Percentiles rank a stretch among this genome's conserved stretches.
Evolutionary conservation across 2,329 filamentous ascomycete genomes (phyloP).

Genomic region (Monilinia laxa): DNA sequence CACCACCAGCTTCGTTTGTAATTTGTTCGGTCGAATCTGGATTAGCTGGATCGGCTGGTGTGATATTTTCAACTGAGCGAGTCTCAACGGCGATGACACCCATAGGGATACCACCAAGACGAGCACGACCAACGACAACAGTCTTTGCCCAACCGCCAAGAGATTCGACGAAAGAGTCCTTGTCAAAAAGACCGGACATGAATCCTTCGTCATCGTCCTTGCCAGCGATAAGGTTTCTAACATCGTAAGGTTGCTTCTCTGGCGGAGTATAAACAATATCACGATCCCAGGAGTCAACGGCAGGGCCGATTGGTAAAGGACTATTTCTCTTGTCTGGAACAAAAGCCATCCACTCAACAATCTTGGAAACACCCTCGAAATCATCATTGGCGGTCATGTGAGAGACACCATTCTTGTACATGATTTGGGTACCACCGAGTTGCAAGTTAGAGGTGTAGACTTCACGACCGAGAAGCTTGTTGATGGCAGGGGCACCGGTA

Average conservation of each 20-base stretch:
- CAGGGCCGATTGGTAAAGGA: conserved; percentile 88
- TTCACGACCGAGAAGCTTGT: conserved; percentile 96
- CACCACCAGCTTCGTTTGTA: conserved; percentile 90
- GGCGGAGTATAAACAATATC: conserved; percentile 81
- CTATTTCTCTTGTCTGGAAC: conserved; percentile 93
- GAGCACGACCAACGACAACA: conserved; percentile 93
- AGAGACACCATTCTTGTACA: conserved; percentile 99
- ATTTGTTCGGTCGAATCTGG: conserved; percentile 97
- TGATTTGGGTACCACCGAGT: conserved; percentile 99
- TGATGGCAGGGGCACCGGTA: conserved; percentile 93
- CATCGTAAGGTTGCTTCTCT: conserved; percentile 81
- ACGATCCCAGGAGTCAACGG: conserved; percentile 85
- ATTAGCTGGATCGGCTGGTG: conserved; percentile 94
- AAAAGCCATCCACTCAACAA: conserved; percentile 97
- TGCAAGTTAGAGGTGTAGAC: conserved; percentile 99
- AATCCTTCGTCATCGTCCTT: conserved; percentile 79
- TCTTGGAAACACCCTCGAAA: conserved; percentile 96
- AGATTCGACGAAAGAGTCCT: conserved; percentile 93
- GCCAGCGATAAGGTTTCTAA: conserved; percentile 88
- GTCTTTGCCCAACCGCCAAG: conserved; percentile 97
- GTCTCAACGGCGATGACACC: conserved; percentile 98
- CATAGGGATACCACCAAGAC: conserved; percentile 94
- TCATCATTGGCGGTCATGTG: conserved; percentile 98
- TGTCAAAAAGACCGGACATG: conserved; percentile 90
- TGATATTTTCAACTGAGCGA: conserved; percentile 93